phyloP scores from a whole-genome alignment of 2,329 filamentous ascomycete species.

The Aspergillus sp. region DNA sequence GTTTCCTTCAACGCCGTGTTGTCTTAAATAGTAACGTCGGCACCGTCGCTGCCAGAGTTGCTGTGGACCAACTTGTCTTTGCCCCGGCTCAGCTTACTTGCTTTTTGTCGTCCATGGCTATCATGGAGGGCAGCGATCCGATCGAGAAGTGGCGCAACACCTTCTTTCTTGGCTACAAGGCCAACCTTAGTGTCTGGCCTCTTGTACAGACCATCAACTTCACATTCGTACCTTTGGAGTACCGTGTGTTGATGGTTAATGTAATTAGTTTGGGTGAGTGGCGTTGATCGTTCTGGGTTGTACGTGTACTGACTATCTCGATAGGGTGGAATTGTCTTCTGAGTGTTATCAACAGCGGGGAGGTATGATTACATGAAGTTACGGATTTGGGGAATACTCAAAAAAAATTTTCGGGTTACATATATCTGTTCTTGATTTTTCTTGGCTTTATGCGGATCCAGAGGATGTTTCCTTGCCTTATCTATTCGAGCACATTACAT shows the following conservation, averaged over 20 bases:
- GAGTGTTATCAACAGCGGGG: constrained; percentile 47
- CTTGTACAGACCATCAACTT: constrained; percentile 80
- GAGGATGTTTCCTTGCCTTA: too few relatives aligned
- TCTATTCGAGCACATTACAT: too few relatives aligned
- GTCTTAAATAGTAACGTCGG: constrained; percentile 55
- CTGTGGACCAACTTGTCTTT: constrained; percentile 72
- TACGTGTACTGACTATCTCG: constrained; percentile 7
- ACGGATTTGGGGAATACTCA: constrained; percentile 28
- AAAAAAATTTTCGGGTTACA: constrained; percentile 13
- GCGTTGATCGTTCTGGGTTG: neutral
- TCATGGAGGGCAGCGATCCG: constrained; percentile 61
- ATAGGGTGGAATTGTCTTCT: constrained; percentile 53
- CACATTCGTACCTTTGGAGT: constrained; percentile 72
- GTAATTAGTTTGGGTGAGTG: constrained; percentile 60
- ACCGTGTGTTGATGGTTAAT: constrained; percentile 80
- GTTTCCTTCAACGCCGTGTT: constrained; percentile 64
- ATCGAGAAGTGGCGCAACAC: constrained; percentile 62
- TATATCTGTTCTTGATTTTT: neutral
- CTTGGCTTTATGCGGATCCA: too few relatives aligned
- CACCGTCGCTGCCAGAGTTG: constrained; percentile 70
- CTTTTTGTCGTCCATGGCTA: constrained; percentile 78
- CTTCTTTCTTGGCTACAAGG: constrained; percentile 63
- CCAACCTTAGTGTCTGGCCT: constrained; percentile 87
- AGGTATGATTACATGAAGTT: constrained; percentile 17
- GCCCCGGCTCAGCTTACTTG: constrained; percentile 72